Base-by-base conservation (phyloP, 1,284 basidiomycete genomes). In the Lignosus rhinocerotis region DNA sequence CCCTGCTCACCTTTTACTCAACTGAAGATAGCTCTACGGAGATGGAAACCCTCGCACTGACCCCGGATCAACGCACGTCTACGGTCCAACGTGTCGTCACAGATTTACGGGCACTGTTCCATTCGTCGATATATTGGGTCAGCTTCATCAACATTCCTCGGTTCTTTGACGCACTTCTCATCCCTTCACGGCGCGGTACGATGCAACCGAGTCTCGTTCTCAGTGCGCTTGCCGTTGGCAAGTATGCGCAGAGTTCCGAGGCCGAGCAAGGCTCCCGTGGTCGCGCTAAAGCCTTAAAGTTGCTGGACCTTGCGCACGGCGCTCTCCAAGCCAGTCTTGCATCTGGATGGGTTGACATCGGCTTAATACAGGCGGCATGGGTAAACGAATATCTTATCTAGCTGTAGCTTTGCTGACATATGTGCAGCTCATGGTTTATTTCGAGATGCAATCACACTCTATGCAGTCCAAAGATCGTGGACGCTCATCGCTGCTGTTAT, bases 331-430 rank as follows among this genome's bases (percentile, higher is more conserved):
- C 85, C 12, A 90, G 87, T 65, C 73, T 88, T 56, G 85, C 82
- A 63, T 80, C 84, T 30, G 79, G 83, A n/a, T 87, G 86, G 83
- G 78, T 92, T n/a, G 87, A 92, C 61, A 81, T 86, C 57, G 82
- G 80, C 17, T 76, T 91, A 5, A 86, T 85, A 9, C 84, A 90
- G 70, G 86, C 88, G 19, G 86, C 86, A 56, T 90, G 85, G 87
- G 90, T 90, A 70, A 67, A 80, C 69, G 1, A 3, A 3, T 17
- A 7, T 4, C 45, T 3, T 4, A 1, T 34, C 2, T 0, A 0
- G 19, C 19, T 2, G n/a, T 16, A 16, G 6, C 32, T 1, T 16
- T 41, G 25, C 53, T 61, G 21, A 61, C 53, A 10, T 9, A 14
- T n/a, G 11, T 14, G 2, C 31, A 64, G 63, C 56, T 64, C n/a